Percentiles rank a stretch among this genome's conserved stretches.
These are phyloP conservation scores for Aegilops umbellulata DNA, from an alignment of 176 grass and related monocot genomes.

Conservation along the genomic window DNA sequence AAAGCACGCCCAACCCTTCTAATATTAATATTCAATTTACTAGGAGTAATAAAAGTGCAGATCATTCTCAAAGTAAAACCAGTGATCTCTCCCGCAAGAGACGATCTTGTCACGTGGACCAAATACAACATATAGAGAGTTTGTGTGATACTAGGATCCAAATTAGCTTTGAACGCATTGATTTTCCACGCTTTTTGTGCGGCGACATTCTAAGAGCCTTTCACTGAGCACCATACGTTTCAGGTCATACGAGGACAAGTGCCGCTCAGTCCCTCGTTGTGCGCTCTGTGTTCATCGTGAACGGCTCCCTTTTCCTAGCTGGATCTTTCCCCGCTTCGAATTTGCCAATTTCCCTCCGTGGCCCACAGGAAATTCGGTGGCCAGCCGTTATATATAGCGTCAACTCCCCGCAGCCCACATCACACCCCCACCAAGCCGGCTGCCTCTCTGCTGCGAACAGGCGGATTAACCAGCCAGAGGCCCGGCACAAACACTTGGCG, in stretches of 20 bases:
- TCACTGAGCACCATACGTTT: not conserved
- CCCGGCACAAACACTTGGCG: slow-evolving; percentile 20
- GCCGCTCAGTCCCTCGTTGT: not conserved
- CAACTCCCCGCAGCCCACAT: not conserved
- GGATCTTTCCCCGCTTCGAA: not conserved
- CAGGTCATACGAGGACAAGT: not conserved
- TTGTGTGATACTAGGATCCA: not conserved
- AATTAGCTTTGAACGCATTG: not conserved
- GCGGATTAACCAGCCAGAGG: slow-evolving; percentile 25
- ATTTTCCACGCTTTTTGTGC: not conserved
- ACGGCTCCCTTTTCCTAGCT: not conserved
- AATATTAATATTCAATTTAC: too few species aligned
- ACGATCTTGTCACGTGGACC: not conserved
- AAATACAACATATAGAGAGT: not conserved
- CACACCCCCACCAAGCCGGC: slow-evolving; percentile 15
- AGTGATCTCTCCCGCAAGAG: not conserved
- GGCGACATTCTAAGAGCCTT: not conserved
- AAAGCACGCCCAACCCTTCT: too few species aligned
- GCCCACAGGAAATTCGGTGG: slow-evolving; percentile 24
- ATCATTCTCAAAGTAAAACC: too few species aligned
- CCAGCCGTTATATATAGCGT: slow-evolving; percentile 31
- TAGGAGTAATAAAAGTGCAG: too few species aligned
- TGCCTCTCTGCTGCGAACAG: slow-evolving; percentile 30
- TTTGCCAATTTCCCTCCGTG: not conserved
- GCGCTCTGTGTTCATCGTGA: not conserved